Conservation (phyloP, 495 filamentous ascomycete species). For the Cryomyces antarcticus region DNA sequence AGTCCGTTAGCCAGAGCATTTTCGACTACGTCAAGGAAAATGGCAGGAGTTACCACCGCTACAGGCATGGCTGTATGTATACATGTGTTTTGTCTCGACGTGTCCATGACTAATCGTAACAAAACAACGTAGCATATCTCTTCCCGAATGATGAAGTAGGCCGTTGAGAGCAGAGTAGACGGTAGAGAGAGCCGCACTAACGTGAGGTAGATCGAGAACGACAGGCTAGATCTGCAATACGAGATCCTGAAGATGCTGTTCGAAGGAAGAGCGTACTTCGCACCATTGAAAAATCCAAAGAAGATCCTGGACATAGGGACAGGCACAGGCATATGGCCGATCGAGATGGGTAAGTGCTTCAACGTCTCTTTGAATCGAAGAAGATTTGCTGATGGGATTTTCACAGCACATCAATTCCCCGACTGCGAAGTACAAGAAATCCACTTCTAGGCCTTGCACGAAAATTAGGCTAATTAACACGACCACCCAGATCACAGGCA, state of each 20-base stretch:
- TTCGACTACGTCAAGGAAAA: constrained; percentile 16
- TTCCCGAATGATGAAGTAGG: constrained; percentile 16
- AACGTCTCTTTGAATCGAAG: neutral
- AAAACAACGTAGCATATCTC: constrained; percentile 8
- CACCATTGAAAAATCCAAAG: constrained; percentile 10
- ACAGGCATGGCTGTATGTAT: constrained; percentile 1
- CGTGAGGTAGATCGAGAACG: constrained; percentile 9
- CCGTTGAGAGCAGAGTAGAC: neutral
- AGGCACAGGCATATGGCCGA: constrained; percentile 17
- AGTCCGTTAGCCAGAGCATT: constrained; percentile 15
- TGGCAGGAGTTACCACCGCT: constrained; percentile 13
- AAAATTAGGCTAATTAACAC: neutral
- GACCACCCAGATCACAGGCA: constrained; percentile 11
- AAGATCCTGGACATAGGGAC: constrained; percentile 16
- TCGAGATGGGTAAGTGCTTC: constrained; percentile 14
- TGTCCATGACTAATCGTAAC: constrained; percentile 1
- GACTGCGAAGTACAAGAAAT: neutral
- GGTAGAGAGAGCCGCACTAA: too few species aligned
- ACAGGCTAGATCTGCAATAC: constrained; percentile 14
- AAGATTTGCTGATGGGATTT: neutral
- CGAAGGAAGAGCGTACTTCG: constrained; percentile 9
- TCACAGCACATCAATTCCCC: neutral
- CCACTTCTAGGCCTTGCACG: neutral
- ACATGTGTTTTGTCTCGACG: neutral
- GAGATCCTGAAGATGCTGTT: constrained; percentile 16